Base-by-base conservation (phyloP, 108 stramenopile species). In the Cyclotella distinguenda region DNA sequence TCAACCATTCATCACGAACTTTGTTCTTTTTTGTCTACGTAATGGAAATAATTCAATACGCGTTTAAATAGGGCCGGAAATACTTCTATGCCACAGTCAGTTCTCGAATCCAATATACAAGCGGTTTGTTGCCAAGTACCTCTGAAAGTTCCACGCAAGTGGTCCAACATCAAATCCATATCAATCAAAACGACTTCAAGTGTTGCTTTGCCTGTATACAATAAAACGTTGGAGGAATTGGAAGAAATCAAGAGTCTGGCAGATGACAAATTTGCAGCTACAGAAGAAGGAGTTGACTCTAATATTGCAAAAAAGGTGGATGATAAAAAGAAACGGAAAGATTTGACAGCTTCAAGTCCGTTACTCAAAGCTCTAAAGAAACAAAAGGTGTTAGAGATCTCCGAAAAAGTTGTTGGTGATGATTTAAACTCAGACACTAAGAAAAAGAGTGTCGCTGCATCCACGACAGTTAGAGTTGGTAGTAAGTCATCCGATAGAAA, bases 131-230 rank as follows among this genome's bases (percentile, higher is more conserved):
- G 57, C 0, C 47, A 70, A 16, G 86, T 77, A 3, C 85, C 82
- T 0, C 67, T 66, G 0, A 90, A 90, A 47, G 76, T 96, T 4
- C 96, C 94, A 28, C 76, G 84, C 12, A 84, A 86, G 58, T 97
- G 96, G 96, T 79, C 85, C 40, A 96, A 96, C 66, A 72, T 97
- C 23, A 84, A 82, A 53, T 72, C 84, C 21, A 92, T 97, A 66
- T 59, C 76, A 16, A 79, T 97, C 69, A 95, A 92, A 70, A 87
- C 90, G 1, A 70, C 90, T 4, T 33, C 80, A 6, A 88, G 87
- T 49, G 78, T 87, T 11, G 70, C 90, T 4, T 72, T 97, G 35
- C 96, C 95, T 13, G 63, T 97, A 3, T 97, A 97, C 74, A 86
- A 82, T 46, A 89, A 85, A 60, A 85, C 82, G 10, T 84, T 88